Evolutionary conservation across 345 rosid genomes (phyloP), one percentile per base, ranked within the genome.

Genomic region (Murraya koenigii): DNA sequence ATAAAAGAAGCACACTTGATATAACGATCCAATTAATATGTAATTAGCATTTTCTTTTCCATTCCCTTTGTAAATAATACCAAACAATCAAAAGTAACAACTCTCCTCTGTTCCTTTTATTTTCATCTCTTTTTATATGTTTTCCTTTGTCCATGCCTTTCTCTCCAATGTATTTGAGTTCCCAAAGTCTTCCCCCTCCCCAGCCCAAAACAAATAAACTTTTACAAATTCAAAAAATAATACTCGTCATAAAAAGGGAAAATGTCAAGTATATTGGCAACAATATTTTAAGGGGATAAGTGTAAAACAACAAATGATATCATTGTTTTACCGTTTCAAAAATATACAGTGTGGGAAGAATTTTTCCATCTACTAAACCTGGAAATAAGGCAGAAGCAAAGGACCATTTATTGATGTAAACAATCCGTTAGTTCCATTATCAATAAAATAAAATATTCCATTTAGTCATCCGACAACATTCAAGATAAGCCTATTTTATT

Each of bases 401-500:
- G 20, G 7, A 6, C 15, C 55, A 44, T 61, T 25, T 13, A 7
- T 56, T 71, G 30, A 52, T 30, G 30, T 54, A 35, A 66, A 66
- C 23, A 66, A 33, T 26, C 36, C 7, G 4, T 7, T 25, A 47
- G 4, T 10, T 70, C n/a, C 32, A 30, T 30, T 30, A 30, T 30
- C 32, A 30, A 30, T 30, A 30, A 30, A n/a, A n/a, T n/a, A n/a
- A n/a, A 30, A 30, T 30, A 30, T 36, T 55, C 54, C 0, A 23
- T n/a, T 61, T 22, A 38, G 66, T 72, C n/a, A 36, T 72, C 52
- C 60, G 6, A n/a, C 72, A 19, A 35, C 41, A 52, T 15, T 30
- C 41, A 71, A 71, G 74, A 71, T 71, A 32, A 49, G 28, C 28
- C 25, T 30, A 71, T 17, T 26, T 71, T 56, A 71, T 71, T 52